Evolutionary conservation across 163 green algal genomes (phyloP), one percentile per base, ranked within the genome.

Genomic region (Trebouxiophyceae sp.): DNA sequence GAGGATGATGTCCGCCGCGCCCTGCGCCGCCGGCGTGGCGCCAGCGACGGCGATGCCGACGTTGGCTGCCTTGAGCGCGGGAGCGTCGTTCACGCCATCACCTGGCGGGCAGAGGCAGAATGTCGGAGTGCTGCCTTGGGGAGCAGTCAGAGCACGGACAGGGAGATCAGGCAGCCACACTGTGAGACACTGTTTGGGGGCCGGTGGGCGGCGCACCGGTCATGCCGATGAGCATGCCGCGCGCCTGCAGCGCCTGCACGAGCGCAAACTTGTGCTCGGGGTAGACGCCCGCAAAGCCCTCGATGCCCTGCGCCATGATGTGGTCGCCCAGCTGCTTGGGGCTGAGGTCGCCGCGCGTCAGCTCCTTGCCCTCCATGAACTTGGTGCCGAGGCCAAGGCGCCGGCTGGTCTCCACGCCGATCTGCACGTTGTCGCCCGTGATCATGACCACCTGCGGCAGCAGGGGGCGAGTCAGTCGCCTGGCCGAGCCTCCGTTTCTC

Each of bases 61-160:
- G 67, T 97, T 77, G 1, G 77, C 90, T 44, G 82, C 84, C 70
- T 93, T 93, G 20, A 97, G 79, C 7, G 91, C 91, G 16, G 91
- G 91, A 0, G 86, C 81, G 74, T 97, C 91, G 66, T 97, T 97
- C 3, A 97, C 91, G 45, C 91, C 91, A 66, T 97, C 91, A 24
- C 91, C 90, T 62, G 68, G 22, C 29, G 19, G 16, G 5, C 24
- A 30, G 54, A 19, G 39, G 12, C 39, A 50, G 16, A 16, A 16
- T 50, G 39, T 50, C n/a, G n/a, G n/a, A n/a, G n/a, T n/a, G n/a
- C n/a, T n/a, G n/a, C n/a, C n/a, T n/a, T n/a, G n/a, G n/a, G n/a
- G n/a, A n/a, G n/a, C n/a, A n/a, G n/a, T n/a, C n/a, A n/a, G n/a
- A n/a, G n/a, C n/a, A n/a, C n/a, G n/a, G n/a, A n/a, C n/a, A n/a